Percentiles rank a stretch among this genome's conserved stretches.
Evolutionary conservation across 1,284 basidiomycete species (phyloP).

Genomic region (Microbotryomycetes sp.): DNA sequence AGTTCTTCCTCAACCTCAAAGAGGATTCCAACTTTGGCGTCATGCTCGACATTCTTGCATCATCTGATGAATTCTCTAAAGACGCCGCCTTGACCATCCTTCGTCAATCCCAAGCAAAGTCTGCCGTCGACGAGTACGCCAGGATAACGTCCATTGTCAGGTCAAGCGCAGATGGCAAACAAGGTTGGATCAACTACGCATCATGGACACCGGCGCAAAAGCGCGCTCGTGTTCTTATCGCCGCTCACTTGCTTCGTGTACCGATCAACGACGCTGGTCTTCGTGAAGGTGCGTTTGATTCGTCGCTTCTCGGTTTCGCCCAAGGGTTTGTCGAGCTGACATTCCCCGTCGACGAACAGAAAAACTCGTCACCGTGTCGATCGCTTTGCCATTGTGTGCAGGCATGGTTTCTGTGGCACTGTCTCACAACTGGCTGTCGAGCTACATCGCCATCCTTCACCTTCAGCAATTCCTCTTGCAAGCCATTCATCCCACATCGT

Average conservation of each 20-base stretch:
- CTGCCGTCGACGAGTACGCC: conserved; percentile 29
- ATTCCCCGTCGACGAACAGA: conserved; percentile 26
- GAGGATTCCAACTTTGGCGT: conserved; percentile 73
- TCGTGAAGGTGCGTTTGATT: conserved; percentile 53
- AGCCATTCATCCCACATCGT: conserved; percentile 58
- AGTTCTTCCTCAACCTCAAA: conserved; percentile 78
- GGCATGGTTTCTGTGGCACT: conserved; percentile 77
- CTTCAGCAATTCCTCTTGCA: conserved; percentile 80
- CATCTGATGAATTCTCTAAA: conserved; percentile 63
- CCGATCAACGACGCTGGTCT: conserved; percentile 55
- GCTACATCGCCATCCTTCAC: conserved; percentile 70
- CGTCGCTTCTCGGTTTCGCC: not conserved
- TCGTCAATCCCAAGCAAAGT: conserved; percentile 21
- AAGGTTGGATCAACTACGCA: conserved; percentile 29
- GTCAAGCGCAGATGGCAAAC: conserved; percentile 41
- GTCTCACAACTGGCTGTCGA: conserved; percentile 84
- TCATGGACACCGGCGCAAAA: conserved; percentile 34
- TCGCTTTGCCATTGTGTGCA: conserved; percentile 51
- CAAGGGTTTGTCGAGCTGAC: no score
- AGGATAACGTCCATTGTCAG: conserved; percentile 22
- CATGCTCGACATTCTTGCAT: conserved; percentile 65
- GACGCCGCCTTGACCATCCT: conserved; percentile 19
- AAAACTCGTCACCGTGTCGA: conserved; percentile 34
- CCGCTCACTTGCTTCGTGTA: conserved; percentile 77
- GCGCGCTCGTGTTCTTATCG: conserved; percentile 67